These are phyloP conservation scores for Coemansia asiatica DNA, from an alignment of 192 early-diverging fungal genomes.

Conservation along the genomic window DNA sequence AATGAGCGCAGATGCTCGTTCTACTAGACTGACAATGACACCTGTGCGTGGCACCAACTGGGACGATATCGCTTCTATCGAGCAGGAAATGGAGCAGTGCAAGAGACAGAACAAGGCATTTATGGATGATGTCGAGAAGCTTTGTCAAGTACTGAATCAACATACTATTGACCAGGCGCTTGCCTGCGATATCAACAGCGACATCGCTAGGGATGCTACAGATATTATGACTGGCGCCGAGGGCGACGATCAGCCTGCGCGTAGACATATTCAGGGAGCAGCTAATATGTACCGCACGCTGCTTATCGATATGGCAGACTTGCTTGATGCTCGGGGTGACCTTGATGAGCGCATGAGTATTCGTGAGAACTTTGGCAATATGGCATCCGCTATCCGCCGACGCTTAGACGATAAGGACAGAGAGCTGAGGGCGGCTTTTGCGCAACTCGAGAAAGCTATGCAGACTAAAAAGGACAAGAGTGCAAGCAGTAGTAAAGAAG, in stretches of 20 bases:
- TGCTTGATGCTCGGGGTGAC: conserved; percentile 26
- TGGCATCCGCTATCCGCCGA: conserved; percentile 34
- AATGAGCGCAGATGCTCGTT: conserved; percentile 20
- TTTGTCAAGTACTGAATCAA: conserved; percentile 34
- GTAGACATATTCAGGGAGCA: neutral
- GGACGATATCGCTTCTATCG: conserved; percentile 45
- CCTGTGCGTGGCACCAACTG: conserved; percentile 43
- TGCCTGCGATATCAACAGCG: conserved; percentile 1
- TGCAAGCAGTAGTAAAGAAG: conserved; percentile 7
- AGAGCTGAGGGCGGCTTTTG: conserved; percentile 12
- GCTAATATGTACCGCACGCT: conserved; percentile 43
- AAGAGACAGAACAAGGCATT: conserved; percentile 24
- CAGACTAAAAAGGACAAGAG: neutral
- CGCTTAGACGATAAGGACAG: conserved; percentile 26
- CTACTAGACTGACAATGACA: conserved; percentile 20
- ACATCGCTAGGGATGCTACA: neutral
- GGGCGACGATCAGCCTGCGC: neutral
- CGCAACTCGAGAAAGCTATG: conserved; percentile 18
- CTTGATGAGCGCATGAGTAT: conserved; percentile 43
- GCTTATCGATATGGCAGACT: conserved; percentile 35
- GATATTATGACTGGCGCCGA: neutral
- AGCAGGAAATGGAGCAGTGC: conserved; percentile 34
- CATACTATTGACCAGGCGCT: conserved; percentile 37
- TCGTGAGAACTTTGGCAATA: conserved; percentile 41
- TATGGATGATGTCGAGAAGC: conserved; percentile 32